phyloP scores from a whole-genome alignment of 371 early-diverging fungal genomes.

The Chytridium lagenaria region DNA sequence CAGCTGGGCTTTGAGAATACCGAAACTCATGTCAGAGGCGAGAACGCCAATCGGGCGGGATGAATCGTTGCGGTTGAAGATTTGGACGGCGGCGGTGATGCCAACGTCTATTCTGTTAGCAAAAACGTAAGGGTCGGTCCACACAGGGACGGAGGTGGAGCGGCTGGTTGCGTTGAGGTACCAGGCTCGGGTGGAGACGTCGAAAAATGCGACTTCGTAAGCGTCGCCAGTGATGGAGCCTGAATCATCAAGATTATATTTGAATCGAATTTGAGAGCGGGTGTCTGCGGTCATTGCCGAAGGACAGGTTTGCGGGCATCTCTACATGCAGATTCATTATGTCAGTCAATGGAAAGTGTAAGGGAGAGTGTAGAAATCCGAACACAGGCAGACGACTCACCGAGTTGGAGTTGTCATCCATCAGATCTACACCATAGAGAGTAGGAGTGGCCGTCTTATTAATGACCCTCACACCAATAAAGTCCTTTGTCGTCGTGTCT shows the following conservation, averaged over 20 bases:
- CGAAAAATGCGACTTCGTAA: background rate
- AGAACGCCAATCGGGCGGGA: background rate
- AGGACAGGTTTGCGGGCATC: slow-evolving; percentile 6
- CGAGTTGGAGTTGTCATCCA: no score
- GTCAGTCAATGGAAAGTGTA: background rate
- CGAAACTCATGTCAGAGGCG: slow-evolving; percentile 4
- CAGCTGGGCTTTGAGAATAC: slow-evolving; percentile 5
- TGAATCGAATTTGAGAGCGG: background rate
- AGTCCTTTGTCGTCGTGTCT: slow-evolving; percentile 3
- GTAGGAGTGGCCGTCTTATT: background rate
- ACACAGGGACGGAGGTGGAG: background rate
- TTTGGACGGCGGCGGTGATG: slow-evolving; percentile 5
- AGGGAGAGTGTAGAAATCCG: background rate
- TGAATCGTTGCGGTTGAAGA: background rate
- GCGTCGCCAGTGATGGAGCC: background rate
- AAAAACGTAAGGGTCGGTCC: slow-evolving; percentile 9
- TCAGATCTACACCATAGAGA: background rate
- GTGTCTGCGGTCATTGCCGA: background rate
- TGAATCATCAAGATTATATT: background rate
- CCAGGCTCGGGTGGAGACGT: background rate
- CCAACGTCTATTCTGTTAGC: slow-evolving; percentile 19
- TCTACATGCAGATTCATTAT: background rate
- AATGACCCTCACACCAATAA: background rate
- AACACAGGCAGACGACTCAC: no score
- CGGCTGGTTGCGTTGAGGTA: background rate